A percentile compares a stretch with the other conserved stretches of the same genome.
Evolutionary conservation across 768 basidiomycete species (phyloP).

Genomic region (Calocybe cyanea): DNA sequence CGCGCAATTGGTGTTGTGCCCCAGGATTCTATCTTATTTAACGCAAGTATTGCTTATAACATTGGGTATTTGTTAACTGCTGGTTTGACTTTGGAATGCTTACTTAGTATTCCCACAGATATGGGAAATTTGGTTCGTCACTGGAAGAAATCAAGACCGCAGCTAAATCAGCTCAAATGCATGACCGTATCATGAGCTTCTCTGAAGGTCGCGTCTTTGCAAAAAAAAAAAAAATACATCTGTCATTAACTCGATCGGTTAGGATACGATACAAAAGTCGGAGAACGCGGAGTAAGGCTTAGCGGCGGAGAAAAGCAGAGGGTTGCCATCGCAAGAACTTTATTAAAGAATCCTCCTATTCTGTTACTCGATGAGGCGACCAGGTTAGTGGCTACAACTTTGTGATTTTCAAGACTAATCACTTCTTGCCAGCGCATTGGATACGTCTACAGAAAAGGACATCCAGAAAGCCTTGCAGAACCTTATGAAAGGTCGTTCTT

Average conservation of each 20-base stretch:
- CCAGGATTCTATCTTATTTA: constrained; percentile 77
- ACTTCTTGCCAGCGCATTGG: constrained; percentile 60
- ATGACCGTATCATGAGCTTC: constrained; percentile 80
- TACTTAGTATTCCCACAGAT: constrained; percentile 34
- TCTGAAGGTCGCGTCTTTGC: constrained; percentile 50
- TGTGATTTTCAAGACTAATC: constrained; percentile 3
- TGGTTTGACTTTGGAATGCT: constrained; percentile 1
- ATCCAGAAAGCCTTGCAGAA: constrained; percentile 87
- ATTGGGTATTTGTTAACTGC: constrained; percentile 46
- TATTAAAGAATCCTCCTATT: constrained; percentile 83
- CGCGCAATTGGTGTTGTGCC: constrained; percentile 88
- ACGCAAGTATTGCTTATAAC: constrained; percentile 67
- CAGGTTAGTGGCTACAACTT: constrained; percentile 35
- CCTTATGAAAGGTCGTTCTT: constrained; percentile 68
- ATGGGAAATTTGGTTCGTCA: constrained; percentile 72
- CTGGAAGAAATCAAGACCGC: constrained; percentile 75
- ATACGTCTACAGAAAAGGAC: constrained; percentile 87
- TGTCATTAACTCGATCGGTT: constrained; percentile 2
- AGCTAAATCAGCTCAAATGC: constrained; percentile 81
- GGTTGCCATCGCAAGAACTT: constrained; percentile 82
- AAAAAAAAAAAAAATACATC: not conserved
- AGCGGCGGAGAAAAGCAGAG: constrained; percentile 90
- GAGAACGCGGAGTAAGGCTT: constrained; percentile 83
- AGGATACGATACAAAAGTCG: constrained; percentile 82
- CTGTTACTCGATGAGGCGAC: constrained; percentile 77